Percentiles rank a stretch among this genome's conserved stretches.
Evolutionary conservation across 768 basidiomycete genomes (phyloP).

Genomic region (Amanita muscaria): DNA sequence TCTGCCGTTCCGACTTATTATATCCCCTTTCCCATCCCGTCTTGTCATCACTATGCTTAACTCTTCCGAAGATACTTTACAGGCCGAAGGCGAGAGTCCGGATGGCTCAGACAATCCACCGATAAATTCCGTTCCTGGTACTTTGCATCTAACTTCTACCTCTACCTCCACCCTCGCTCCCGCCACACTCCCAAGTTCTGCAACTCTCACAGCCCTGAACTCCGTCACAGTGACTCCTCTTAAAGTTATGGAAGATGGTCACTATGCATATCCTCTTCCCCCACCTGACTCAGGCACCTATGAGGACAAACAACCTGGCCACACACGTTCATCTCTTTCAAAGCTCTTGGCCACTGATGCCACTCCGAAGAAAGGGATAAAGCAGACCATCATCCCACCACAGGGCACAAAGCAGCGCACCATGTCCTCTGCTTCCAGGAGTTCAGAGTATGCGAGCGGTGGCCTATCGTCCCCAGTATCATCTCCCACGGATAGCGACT

Average conservation of each 20-base stretch:
- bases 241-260: not conserved
- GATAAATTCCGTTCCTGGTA: slow-evolving; percentile 20
- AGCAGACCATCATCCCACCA: slow-evolving; percentile 13
- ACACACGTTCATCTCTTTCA: slow-evolving; percentile 36
- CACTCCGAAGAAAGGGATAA: slow-evolving; percentile 27
- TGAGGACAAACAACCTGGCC: slow-evolving; percentile 43
- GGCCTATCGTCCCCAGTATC: slow-evolving; percentile 21
- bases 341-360: slow-evolving; percentile 22
- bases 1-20: slow-evolving; percentile 1
- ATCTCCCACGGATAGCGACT: slow-evolving; percentile 53
- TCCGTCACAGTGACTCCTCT: slow-evolving; percentile 14
- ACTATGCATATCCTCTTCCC: slow-evolving; percentile 35
- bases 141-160: slow-evolving; percentile 10
- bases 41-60: slow-evolving; percentile 35
- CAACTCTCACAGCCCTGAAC: slow-evolving; percentile 8
- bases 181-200: slow-evolving; percentile 10
- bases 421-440: slow-evolving; percentile 16
- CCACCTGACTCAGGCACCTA: slow-evolving; percentile 39
- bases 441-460: slow-evolving; percentile 17
- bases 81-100: slow-evolving; percentile 45
- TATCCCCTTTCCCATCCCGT: slow-evolving; percentile 12
- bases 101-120: slow-evolving; percentile 58
- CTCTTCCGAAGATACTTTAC: slow-evolving; percentile 40
- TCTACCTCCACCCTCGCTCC: slow-evolving; percentile 12
- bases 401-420: slow-evolving; percentile 19